Evolutionary conservation across 805 yeast genomes (phyloP), one percentile per base, ranked within the genome.

Genomic region (Saccharomycopsis sp.): DNA sequence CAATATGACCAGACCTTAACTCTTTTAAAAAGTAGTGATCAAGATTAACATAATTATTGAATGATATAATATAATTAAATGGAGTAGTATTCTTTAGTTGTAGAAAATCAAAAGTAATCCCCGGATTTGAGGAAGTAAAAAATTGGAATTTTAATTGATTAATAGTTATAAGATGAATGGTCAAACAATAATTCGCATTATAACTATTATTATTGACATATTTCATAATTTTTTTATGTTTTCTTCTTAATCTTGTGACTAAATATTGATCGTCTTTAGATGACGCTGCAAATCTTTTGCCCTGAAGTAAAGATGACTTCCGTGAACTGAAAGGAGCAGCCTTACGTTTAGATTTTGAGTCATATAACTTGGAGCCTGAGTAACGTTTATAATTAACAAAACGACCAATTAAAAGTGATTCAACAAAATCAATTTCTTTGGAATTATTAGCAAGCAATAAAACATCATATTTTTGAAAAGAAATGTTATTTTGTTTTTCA

Each of bases 361-460:
- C 74, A 48, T 66, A 70, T 19, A 79, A 57, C 15, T 79, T 70
- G 1, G 75, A 66, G 13, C 85, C 84, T 19, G 86, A 74, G 50
- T 79, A 70, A 49, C 94, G 70, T 45, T 69, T 69, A 52, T 81
- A 80, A 46, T 70, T 68, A 29, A 84, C 58, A 28, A 64, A 63
- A 51, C 83, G 75, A 2, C 95, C 96, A n/a, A 81, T 63, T 12
- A 86, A 53, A 34, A 80, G 65, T 0, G 88, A 82, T 56, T 87
- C 96, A 5, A 87, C 66, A 34, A 87, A 60, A 53, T 87, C 94
- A 46, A 82, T 55, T 52, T 82, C 92, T 52, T 79, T 77, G 18
- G 78, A 67, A 50, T 67, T 71, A 28, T 71, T 68, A 0, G 86
- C 79, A 3, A 77, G 70, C 9, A 82, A 63, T 4, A 67, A 54